Evolutionary conservation across 2,329 filamentous ascomycete species (phyloP).

Genomic region (Fusarium neocosmosporiellum): DNA sequence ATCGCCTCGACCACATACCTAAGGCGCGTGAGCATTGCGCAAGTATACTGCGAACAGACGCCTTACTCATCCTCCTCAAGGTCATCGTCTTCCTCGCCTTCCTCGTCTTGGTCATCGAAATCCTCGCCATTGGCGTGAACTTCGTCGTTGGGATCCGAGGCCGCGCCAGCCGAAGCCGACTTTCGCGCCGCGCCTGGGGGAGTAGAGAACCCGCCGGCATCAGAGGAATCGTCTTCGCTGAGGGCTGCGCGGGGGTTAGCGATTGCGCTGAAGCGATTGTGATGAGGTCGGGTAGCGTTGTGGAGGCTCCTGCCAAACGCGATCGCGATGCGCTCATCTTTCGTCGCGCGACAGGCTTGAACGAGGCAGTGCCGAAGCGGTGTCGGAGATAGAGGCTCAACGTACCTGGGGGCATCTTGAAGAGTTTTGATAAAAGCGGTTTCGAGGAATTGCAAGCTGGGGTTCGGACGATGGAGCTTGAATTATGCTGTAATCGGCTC

Average conservation of each 20-base stretch:
- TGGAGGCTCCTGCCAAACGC: neutral
- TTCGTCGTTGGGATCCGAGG: slow-evolving; percentile 32
- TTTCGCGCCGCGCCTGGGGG: slow-evolving; percentile 41
- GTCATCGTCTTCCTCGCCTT: slow-evolving; percentile 52
- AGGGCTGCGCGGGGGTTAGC: slow-evolving; percentile 47
- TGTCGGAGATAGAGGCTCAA: neutral
- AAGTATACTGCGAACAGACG: slow-evolving; percentile 27
- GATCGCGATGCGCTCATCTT: slow-evolving; percentile 15
- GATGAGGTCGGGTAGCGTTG: neutral
- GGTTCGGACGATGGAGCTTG: neutral
- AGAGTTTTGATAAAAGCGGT: neutral
- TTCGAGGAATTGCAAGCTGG: neutral
- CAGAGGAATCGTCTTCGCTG: slow-evolving; percentile 52
- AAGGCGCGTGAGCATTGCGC: slow-evolving; percentile 33
- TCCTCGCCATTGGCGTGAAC: slow-evolving; percentile 46
- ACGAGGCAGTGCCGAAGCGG: neutral
- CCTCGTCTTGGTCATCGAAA: slow-evolving; percentile 46
- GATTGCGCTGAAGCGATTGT: slow-evolving; percentile 4
- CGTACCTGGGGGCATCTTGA: slow-evolving; percentile 45
- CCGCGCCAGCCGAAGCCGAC: slow-evolving; percentile 35
- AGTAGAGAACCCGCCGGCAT: slow-evolving; percentile 43
- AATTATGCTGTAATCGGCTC: neutral
- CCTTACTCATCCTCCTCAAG: slow-evolving; percentile 58
- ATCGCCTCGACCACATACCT: slow-evolving; percentile 84
- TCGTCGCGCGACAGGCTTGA: slow-evolving; percentile 2